phyloP scores from a whole-genome alignment of 1,284 basidiomycete species.

The Melanopsichium pennsylvanicum region DNA sequence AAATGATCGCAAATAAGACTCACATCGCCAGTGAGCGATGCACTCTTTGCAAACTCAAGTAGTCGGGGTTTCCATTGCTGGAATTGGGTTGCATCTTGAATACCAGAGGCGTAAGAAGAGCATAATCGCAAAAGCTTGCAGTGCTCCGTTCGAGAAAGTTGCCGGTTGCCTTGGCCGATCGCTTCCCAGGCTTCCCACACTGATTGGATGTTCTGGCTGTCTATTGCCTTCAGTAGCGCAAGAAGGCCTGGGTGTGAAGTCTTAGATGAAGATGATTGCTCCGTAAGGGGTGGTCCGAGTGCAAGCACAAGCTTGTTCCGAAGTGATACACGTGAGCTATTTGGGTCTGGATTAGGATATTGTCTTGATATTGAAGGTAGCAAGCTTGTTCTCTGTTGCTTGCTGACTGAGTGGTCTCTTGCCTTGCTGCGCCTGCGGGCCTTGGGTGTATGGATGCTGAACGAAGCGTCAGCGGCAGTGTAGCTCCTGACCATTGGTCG shows the following conservation, averaged over 20 bases:
- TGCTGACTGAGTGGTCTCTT: background rate
- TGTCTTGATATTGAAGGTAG: no score
- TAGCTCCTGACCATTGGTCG: background rate
- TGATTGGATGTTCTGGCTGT: conserved; percentile 11
- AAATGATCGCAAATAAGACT: conserved; percentile 17
- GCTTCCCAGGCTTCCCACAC: conserved; percentile 12
- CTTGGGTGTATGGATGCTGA: conserved; percentile 21
- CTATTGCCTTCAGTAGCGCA: conserved; percentile 15
- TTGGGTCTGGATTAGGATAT: no score
- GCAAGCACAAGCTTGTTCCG: conserved; percentile 8
- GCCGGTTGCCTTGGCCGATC: background rate
- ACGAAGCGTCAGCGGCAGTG: conserved; percentile 11
- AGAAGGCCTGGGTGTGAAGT: background rate
- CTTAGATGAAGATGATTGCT: background rate
- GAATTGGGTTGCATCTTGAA: background rate
- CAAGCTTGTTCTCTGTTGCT: background rate
- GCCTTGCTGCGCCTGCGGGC: background rate
- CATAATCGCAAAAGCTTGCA: conserved; percentile 21
- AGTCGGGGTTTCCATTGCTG: conserved; percentile 6
- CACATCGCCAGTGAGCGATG: conserved; percentile 22
- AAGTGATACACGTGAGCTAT: background rate
- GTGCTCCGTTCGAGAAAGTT: conserved; percentile 11
- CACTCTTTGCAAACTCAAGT: conserved; percentile 6
- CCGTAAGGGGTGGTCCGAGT: conserved; percentile 3
- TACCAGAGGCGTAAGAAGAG: conserved; percentile 1